These are phyloP conservation scores for Rhodamnia rubescens DNA, from an alignment of 345 rosid genomes.

Conservation along the genomic window DNA sequence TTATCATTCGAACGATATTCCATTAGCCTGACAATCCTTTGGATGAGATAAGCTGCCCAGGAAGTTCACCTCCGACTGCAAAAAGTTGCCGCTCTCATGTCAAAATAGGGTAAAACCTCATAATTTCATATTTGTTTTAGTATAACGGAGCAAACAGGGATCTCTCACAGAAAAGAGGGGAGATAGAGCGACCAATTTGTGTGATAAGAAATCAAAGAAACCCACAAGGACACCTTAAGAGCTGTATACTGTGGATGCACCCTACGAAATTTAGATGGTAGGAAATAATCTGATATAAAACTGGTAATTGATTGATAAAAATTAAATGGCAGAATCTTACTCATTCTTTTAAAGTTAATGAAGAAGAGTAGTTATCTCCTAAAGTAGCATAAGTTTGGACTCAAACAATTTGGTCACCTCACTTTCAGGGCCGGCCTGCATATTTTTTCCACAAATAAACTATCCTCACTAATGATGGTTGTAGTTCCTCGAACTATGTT, in stretches of 20 bases:
- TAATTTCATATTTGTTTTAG: neutral
- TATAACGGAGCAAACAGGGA: neutral
- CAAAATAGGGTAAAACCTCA: neutral
- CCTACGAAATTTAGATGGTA: neutral
- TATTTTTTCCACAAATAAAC: neutral
- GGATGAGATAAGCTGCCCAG: slow-evolving; percentile 6
- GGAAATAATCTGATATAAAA: neutral
- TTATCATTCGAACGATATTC: neutral
- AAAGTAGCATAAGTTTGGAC: no score
- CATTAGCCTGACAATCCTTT: neutral
- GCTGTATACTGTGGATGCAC: neutral
- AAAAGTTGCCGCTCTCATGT: neutral
- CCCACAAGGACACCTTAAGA: neutral
- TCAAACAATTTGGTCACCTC: neutral
- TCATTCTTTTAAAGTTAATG: neutral
- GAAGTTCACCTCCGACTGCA: slow-evolving; percentile 6
- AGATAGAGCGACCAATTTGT: neutral
- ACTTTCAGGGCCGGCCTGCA: neutral
- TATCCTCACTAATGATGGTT: neutral
- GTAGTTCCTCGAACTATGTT: neutral
- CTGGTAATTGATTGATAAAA: neutral
- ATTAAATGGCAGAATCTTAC: neutral
- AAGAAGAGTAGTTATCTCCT: neutral
- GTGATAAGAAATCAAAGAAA: neutral
- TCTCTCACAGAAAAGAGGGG: neutral